These are phyloP conservation scores for Lolium rigidum DNA, from an alignment of 176 grass and related monocot species.

Conservation along the genomic window DNA sequence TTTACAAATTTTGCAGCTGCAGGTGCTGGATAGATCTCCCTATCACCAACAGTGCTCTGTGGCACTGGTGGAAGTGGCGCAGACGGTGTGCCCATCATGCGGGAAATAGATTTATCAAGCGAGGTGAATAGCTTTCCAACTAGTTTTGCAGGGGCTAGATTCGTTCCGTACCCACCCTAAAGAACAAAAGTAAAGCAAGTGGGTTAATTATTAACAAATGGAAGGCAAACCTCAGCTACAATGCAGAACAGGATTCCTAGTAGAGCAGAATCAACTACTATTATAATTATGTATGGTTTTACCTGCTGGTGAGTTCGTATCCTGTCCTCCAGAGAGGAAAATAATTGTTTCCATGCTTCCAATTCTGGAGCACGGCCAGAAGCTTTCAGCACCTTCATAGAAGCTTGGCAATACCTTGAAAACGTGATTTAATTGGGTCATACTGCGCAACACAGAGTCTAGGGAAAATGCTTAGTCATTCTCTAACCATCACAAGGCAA, in stretches of 20 bases:
- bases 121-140: slow-evolving; percentile 91
- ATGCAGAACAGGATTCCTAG: slow-evolving; percentile 15
- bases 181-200: slow-evolving; percentile 14
- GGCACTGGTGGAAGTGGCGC: slow-evolving; percentile 74
- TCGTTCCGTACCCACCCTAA: slow-evolving; percentile 91
- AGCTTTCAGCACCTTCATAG: slow-evolving; percentile 86
- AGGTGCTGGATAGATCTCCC: slow-evolving; percentile 53
- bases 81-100: slow-evolving; percentile 90
- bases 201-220: neutral
- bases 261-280: slow-evolving; percentile 20
- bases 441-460: slow-evolving; percentile 7
- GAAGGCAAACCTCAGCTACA: neutral
- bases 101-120: slow-evolving; percentile 85
- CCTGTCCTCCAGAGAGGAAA: slow-evolving; percentile 87
- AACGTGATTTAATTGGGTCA: slow-evolving; percentile 37
- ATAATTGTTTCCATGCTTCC: slow-evolving; percentile 85
- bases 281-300: slow-evolving; percentile 28
- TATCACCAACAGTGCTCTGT: slow-evolving; percentile 60
- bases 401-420: slow-evolving; percentile 95
- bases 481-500: slow-evolving; percentile 29
- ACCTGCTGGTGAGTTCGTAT: slow-evolving; percentile 96
- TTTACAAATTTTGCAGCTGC: slow-evolving; percentile 70
- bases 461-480: neutral
- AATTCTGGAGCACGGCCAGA: slow-evolving; percentile 84
- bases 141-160: slow-evolving; percentile 78